Base-by-base conservation (phyloP, 768 basidiomycete genomes). In the Mrakia gelida region DNA sequence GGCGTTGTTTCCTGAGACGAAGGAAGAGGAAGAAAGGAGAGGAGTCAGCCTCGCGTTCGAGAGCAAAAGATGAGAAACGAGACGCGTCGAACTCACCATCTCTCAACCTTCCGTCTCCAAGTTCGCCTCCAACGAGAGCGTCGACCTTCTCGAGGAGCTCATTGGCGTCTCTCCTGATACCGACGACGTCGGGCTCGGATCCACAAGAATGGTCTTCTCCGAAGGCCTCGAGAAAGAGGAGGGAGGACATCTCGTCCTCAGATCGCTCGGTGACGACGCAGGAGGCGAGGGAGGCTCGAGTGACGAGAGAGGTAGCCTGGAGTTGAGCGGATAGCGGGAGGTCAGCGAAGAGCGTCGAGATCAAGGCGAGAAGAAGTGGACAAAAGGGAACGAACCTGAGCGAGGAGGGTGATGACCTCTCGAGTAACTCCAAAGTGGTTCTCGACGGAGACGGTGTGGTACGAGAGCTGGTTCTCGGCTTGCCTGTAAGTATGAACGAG, bases 371-470 rank as follows among this genome's bases (percentile, higher is more conserved):
- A n/a, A 26, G 67, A 73, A 13, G 7, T 10, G 11, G 45, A 45
- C 5, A 45, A 13, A 10, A 59, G 23, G 49, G 34, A 30, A 80
- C 82, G 73, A 76, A 85, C 83, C 79, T 82, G 80, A 67, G 84
- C 83, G 52, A 85, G 81, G 56, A 82, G 65, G 26, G 82, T 81
- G 23, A 84, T 77, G 70, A 83, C 80, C 49, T 75, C 75, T 73
- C 84, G 84, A 56, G 83, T 84, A 75, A 85, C 85, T 63, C 87
- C 88, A 81, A 87, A 86, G 75, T 86, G 85, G 80, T 84, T 86
- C 81, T 88, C 87, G 63, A 87, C 84, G 63, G 85, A 85, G 77
- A 86, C 86, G 75, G 80, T 83, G 79, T 84, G 85, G 81, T 80
- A 85, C 75, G 78, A 84, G 74, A 82, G 84, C 81, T 80, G 83